phyloP scores from a whole-genome alignment of 345 rosid genomes.

The Rhizophora mangle region DNA sequence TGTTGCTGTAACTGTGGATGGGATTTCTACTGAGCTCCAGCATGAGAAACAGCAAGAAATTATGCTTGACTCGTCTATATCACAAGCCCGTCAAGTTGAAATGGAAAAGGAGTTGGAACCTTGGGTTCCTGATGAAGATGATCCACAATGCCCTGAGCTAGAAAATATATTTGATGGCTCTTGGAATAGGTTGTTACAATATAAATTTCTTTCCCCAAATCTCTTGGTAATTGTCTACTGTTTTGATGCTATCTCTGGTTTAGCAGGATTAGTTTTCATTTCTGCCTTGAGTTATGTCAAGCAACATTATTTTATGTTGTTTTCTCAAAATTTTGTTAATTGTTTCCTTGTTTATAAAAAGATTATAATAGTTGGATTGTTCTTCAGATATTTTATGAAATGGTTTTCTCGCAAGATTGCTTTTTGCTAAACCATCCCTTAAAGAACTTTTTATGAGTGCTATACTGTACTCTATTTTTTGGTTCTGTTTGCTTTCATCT shows the following conservation, averaged over 20 bases:
- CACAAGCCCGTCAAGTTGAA: constrained; percentile 54
- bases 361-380: too few relatives aligned
- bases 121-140: constrained; percentile 83
- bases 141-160: constrained; percentile 56
- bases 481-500: too few relatives aligned
- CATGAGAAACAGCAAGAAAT: constrained; percentile 61
- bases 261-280: constrained; percentile 5
- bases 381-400: too few relatives aligned
- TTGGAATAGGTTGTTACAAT: constrained; percentile 54
- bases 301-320: background rate
- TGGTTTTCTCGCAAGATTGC: too few relatives aligned
- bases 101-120: constrained; percentile 68
- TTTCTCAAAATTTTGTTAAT: too few relatives aligned
- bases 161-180: constrained; percentile 67
- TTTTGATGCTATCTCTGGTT: background rate
- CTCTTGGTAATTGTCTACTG: constrained; percentile 15
- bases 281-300: background rate
- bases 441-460: too few relatives aligned
- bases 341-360: too few relatives aligned
- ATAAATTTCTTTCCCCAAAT: constrained; percentile 13
- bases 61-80: constrained; percentile 76
- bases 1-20: constrained; percentile 65
- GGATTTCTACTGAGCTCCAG: constrained; percentile 46
- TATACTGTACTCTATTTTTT: too few relatives aligned
- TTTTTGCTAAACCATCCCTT: too few relatives aligned